Base-by-base conservation (phyloP, 305 asterid genomes). In the Ajuga reptans region DNA sequence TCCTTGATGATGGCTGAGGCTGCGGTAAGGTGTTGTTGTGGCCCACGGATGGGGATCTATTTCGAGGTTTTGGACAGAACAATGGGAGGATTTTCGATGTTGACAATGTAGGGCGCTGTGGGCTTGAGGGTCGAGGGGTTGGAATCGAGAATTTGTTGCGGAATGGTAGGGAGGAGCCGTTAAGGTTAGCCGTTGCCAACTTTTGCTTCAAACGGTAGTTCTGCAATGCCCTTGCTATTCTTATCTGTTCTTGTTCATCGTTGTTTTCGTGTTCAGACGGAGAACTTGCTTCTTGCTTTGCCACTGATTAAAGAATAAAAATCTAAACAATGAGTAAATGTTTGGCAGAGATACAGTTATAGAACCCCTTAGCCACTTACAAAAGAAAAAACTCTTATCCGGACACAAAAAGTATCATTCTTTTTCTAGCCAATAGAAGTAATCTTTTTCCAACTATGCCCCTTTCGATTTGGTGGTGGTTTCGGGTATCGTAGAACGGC, bases 191-290 rank as follows among this genome's bases (percentile, higher is more conserved):
- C 76, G 72, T 71, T 51, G 54, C 73, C 42, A 76, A 24, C 66
- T 75, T 80, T 71, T 77, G 85, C 72, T 80, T 88, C 72, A 76
- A 68, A 14, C 78, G 80, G 75, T 81, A 88, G 62, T 71, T 83
- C 66, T 75, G 80, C 54, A 88, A 53, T 37, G 90, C 90, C 80
- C 90, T 81, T 3, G 90, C 90, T 56, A 88, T 81, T 77, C 86
- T 79, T 57, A 86, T 84, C 75, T 88, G 95, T 47, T 86, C 92
- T 52, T 86, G 95, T 73, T 88, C 95, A 6, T 84, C 95, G 16
- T 57, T 88, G 77, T 78, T 81, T 74, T 88, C 92, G 15, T 62
- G 83, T 66, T 88, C 90, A 5, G 77, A 57, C 4, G 87, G 80
- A 51, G 77, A 80, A 77, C 64, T 76, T 9, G 73, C 79, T 43